phyloP scores from a whole-genome alignment of 2,329 filamentous ascomycete species.

The Microsporum audouinii region DNA sequence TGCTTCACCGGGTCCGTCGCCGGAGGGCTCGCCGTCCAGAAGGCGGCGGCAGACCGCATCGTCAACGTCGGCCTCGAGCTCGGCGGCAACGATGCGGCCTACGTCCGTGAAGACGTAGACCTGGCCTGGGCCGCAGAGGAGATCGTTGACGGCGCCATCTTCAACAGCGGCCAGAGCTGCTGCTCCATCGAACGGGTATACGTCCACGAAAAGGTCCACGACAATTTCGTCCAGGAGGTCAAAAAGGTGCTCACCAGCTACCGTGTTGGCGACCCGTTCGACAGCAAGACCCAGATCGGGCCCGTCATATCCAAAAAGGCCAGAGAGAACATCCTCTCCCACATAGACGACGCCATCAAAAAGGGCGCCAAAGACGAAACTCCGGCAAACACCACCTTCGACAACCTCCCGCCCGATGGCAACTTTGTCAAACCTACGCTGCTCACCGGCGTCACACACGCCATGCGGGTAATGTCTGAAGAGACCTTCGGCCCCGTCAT shows the following conservation, averaged over 20 bases:
- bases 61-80: conserved; percentile 82
- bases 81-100: conserved; percentile 90
- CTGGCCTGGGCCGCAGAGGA: conserved; percentile 83
- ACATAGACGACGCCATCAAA: conserved; percentile 69
- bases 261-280: conserved; percentile 76
- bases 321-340: conserved; percentile 61
- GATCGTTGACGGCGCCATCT: conserved; percentile 90
- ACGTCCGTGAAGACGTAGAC: conserved; percentile 76
- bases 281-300: conserved; percentile 68
- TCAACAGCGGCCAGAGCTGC: conserved; percentile 98
- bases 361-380: conserved; percentile 79
- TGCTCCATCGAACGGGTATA: conserved; percentile 89
- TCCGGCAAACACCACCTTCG: conserved; percentile 68
- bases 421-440: conserved; percentile 85
- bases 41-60: conserved; percentile 70
- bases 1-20: conserved; percentile 93
- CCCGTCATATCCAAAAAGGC: conserved; percentile 77
- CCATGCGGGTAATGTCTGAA: conserved; percentile 80
- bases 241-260: conserved; percentile 72
- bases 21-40: conserved; percentile 74
- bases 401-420: conserved; percentile 58
- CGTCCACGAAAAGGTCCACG: conserved; percentile 73
- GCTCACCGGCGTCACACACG: conserved; percentile 65
- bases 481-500: conserved; percentile 94
- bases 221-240: conserved; percentile 65